Evolutionary conservation across 2,329 filamentous ascomycete genomes (phyloP).

Genomic region (Hypoxylon sp.): DNA sequence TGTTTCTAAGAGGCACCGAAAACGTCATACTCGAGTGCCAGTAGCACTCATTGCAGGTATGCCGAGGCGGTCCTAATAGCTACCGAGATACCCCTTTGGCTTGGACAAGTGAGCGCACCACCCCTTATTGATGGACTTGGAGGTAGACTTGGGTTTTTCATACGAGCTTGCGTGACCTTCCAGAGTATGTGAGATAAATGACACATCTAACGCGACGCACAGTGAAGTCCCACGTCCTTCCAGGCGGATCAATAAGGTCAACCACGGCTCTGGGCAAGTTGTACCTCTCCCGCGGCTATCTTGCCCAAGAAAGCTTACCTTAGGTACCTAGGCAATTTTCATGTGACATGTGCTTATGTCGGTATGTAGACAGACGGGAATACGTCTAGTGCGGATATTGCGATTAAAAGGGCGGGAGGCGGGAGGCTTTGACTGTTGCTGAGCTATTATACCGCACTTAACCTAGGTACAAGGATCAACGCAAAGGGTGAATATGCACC

Average conservation of each 20-base stretch:
- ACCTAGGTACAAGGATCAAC: background rate
- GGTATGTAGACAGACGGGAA: background rate
- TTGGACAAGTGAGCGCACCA: background rate
- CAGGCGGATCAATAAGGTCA: background rate
- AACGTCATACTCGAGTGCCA: background rate
- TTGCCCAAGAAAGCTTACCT: background rate
- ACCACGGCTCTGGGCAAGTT: background rate
- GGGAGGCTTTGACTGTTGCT: background rate
- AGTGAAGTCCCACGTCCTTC: too few species aligned
- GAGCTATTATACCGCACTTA: background rate
- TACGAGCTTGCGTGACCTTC: background rate
- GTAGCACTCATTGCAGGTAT: background rate
- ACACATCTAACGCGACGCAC: too few species aligned
- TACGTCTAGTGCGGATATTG: background rate
- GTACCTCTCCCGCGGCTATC: background rate
- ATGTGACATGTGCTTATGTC: background rate
- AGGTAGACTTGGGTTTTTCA: background rate
- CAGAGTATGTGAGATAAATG: background rate
- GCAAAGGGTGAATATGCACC: constrained; percentile 16
- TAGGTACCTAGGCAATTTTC: background rate
- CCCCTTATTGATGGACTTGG: background rate
- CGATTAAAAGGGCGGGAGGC: background rate
- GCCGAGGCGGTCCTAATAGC: background rate
- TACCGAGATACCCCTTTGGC: background rate
- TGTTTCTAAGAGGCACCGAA: background rate